Percentiles rank a stretch among this genome's conserved stretches.
phyloP scores from a whole-genome alignment of 2,329 filamentous ascomycete species.

The Paecilomyces niveus region DNA sequence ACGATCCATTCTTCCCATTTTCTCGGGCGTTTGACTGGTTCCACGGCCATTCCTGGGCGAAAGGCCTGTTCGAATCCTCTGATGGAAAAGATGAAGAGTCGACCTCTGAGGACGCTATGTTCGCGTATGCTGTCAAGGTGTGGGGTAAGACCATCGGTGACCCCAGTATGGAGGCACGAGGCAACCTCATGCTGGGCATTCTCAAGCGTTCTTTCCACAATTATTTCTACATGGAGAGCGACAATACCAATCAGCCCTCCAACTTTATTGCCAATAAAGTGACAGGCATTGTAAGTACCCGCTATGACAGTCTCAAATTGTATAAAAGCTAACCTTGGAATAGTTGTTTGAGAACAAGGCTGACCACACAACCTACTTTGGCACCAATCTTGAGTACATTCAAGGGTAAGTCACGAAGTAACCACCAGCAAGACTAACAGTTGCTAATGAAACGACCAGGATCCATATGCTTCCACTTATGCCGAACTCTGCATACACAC shows the following conservation, averaged over 20 bases:
- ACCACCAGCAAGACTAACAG: background rate
- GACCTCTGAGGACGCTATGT: slow-evolving; percentile 83
- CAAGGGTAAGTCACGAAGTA: slow-evolving; percentile 38
- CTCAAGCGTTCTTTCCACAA: slow-evolving; percentile 64
- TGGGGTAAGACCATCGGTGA: slow-evolving; percentile 80
- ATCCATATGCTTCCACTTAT: slow-evolving; percentile 79
- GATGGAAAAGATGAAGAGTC: slow-evolving; percentile 62
- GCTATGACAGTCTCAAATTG: slow-evolving; percentile 25
- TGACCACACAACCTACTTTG: slow-evolving; percentile 89
- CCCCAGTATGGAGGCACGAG: slow-evolving; percentile 68
- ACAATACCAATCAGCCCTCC: slow-evolving; percentile 65
- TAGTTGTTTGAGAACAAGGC: slow-evolving; percentile 88
- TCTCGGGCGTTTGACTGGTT: slow-evolving; percentile 88
- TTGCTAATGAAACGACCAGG: slow-evolving; percentile 41
- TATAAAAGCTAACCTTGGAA: slow-evolving; percentile 39
- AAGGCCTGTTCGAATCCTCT: slow-evolving; percentile 45
- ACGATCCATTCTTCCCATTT: slow-evolving; percentile 72
- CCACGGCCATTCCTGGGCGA: slow-evolving; percentile 90
- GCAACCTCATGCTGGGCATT: slow-evolving; percentile 77
- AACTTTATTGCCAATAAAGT: slow-evolving; percentile 76
- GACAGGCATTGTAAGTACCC: slow-evolving; percentile 45
- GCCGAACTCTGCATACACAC: slow-evolving; percentile 60
- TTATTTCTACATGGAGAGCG: slow-evolving; percentile 73
- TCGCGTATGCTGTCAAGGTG: slow-evolving; percentile 83
- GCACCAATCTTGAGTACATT: slow-evolving; percentile 63